Conservation (phyloP, 495 filamentous ascomycete species). For the Podospora pseudopauciseta region DNA sequence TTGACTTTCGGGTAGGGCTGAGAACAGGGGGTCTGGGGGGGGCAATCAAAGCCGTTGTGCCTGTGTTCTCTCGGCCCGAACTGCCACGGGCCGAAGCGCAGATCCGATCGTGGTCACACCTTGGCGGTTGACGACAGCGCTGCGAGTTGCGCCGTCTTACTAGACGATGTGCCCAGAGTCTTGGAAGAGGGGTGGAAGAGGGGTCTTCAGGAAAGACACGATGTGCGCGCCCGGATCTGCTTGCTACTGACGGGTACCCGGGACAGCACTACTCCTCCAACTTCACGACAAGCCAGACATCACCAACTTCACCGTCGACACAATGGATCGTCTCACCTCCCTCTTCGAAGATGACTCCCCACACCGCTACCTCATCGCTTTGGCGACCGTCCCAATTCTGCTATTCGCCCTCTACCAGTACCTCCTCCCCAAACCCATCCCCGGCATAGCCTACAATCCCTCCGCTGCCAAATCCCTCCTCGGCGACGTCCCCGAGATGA, state of each 20-base stretch:
- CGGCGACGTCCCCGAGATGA: conserved; percentile 14
- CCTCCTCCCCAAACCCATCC: conserved; percentile 11
- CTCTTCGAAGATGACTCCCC: not conserved
- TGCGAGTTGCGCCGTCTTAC: not conserved
- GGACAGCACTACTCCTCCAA: too few relatives aligned
- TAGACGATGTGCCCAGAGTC: not conserved
- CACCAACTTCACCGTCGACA: not conserved
- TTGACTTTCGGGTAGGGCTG: not conserved
- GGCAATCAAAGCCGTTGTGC: not conserved
- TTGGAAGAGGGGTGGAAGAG: too few relatives aligned
- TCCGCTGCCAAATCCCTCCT: not conserved
- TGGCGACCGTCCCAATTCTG: not conserved
- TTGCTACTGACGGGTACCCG: too few relatives aligned
- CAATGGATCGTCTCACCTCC: not conserved
- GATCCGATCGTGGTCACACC: not conserved
- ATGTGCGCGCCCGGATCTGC: too few relatives aligned
- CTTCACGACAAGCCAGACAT: not conserved
- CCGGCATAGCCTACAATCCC: conserved; percentile 13
- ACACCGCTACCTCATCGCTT: not conserved
- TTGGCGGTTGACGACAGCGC: not conserved
- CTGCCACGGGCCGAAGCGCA: not conserved
- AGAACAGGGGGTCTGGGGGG: not conserved
- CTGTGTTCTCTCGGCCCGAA: not conserved
- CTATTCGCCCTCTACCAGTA: not conserved
- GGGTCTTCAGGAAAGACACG: too few relatives aligned